Percentiles rank a stretch among this genome's conserved stretches.
Conservation (phyloP, 495 filamentous ascomycete genomes). For the Cercophora samala region DNA sequence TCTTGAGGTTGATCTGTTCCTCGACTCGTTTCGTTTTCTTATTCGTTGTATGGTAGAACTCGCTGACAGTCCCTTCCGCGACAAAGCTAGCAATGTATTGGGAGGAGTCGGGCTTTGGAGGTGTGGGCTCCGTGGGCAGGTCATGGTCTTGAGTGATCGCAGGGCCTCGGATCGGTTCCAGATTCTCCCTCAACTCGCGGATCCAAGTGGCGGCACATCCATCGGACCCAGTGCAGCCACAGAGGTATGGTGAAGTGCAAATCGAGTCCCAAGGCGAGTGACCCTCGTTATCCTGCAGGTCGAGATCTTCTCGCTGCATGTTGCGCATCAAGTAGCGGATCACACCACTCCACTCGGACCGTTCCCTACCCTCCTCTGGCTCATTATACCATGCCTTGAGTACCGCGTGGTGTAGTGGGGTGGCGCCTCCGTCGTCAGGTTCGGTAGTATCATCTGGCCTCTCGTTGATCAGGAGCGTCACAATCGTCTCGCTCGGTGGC, state of each 20-base stretch:
- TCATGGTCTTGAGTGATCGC: background rate
- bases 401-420: background rate
- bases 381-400: background rate
- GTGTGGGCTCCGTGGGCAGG: background rate
- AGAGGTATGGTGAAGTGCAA: background rate
- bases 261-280: slow-evolving; percentile 14
- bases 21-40: background rate
- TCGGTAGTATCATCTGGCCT: slow-evolving; percentile 5
- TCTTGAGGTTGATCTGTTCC: slow-evolving; percentile 20
- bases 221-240: background rate
- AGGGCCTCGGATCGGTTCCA: slow-evolving; percentile 17
- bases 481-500: slow-evolving; percentile 12
- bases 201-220: slow-evolving; percentile 15
- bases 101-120: slow-evolving; percentile 3
- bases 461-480: slow-evolving; percentile 12
- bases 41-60: slow-evolving; percentile 17
- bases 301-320: slow-evolving; percentile 17
- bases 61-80: slow-evolving; percentile 10
- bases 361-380: background rate
- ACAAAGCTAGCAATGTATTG: slow-evolving; percentile 1
- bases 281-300: slow-evolving; percentile 8
- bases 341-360: background rate
- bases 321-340: slow-evolving; percentile 16
- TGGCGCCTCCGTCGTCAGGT: background rate
- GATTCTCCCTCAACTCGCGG: slow-evolving; percentile 11